Conservation (phyloP, 768 basidiomycete genomes). For the Paxillus involutus region DNA sequence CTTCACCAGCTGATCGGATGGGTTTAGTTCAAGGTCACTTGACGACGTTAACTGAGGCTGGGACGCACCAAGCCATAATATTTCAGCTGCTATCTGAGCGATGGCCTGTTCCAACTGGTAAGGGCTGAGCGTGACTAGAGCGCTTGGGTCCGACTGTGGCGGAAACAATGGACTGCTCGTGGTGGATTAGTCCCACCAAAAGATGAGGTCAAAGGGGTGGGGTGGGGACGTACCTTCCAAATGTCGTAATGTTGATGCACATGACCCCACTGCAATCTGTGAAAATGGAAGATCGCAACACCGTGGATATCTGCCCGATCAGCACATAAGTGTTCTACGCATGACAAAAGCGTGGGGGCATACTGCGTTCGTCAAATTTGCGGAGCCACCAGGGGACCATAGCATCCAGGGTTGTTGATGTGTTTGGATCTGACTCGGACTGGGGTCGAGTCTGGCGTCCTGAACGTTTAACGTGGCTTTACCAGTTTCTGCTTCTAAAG, state of each 20-base stretch:
- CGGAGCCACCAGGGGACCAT: neutral
- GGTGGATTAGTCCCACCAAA: neutral
- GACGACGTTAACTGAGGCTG: neutral
- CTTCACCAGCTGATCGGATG: constrained; percentile 4
- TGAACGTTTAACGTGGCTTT: constrained; percentile 4
- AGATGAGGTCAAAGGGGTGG: neutral
- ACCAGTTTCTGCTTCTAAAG: neutral
- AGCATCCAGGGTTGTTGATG: constrained; percentile 2
- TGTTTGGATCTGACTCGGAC: neutral
- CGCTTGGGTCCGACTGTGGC: neutral
- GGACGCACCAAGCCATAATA: constrained; percentile 11
- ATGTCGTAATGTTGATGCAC: no score
- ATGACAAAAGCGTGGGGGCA: neutral
- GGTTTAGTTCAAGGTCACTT: neutral
- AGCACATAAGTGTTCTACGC: no score
- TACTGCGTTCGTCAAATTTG: neutral
- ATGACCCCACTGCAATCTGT: no score
- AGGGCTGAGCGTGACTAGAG: constrained; percentile 1
- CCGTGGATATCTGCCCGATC: neutral
- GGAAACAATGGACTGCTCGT: neutral
- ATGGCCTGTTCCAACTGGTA: constrained; percentile 1
- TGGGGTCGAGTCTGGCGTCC: neutral
- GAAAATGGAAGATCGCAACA: neutral
- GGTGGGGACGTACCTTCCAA: no score
- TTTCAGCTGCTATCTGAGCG: constrained; percentile 1